Base-by-base conservation (phyloP, 1,139 yeast genomes). In the Blastobotrys capitulatus region DNA sequence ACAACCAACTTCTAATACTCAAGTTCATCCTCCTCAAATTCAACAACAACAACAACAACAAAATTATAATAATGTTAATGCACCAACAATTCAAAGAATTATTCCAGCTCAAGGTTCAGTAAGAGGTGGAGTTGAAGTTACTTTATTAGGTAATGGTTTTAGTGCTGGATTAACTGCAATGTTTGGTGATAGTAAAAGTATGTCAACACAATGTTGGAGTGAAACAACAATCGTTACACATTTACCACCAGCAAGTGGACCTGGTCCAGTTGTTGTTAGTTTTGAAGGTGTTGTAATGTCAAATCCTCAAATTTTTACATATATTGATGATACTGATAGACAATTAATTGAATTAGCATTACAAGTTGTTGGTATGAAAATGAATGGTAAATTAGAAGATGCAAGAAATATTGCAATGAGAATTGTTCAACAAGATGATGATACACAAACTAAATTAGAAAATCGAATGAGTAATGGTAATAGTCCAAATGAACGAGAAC, bases 191-290 rank as follows among this genome's bases (percentile, higher is more conserved):
- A 82, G 82, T 60, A 75, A 77, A 54, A 92, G 97, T 0, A 72
- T 87, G 46, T 86, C 95, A 1, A 88, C 97, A 1, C 96, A 89
- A 63, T 89, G 95, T 66, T 92, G 97, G 97, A 87, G 95, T 44
- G 95, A 86, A 42, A 79, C 94, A 3, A 92, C 98, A 0, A 85
- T 92, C 53, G 96, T 92, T 2, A 88, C 97, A 0, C 90, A 86
- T 60, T 72, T 90, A 46, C 98, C 98, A 3, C 97, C 97, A 2
- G 87, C 97, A 0, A 69, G 83, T 4, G 79, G 76, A 49, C 83
- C 97, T 0, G 97, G 97, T 0, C 96, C 92, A 57, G 98, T 92
- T 2, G 75, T 87, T 54, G 97, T 92, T 1, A 79, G 89, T 26
- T 84, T 92, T 61, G 82, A 80, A 44, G 67, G 66, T 37, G 50